Base-by-base conservation (phyloP, 1,284 basidiomycete species). In the Marasmius fiardii region DNA sequence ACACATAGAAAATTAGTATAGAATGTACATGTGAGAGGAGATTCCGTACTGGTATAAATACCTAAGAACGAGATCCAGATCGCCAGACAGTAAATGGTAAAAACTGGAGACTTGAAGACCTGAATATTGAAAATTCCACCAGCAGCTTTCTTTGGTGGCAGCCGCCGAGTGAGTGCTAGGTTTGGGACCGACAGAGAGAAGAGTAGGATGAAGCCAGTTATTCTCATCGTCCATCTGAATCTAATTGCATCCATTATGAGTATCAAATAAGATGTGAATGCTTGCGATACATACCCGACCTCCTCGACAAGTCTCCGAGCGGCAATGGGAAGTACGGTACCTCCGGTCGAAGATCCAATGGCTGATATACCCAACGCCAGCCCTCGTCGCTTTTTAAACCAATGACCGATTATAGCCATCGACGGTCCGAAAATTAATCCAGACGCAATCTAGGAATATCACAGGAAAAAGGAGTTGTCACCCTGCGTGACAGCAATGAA, bases 191-290 rank as follows among this genome's bases (percentile, higher is more conserved):
- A 67, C 2, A 82, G 63, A 10, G 68, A 63, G 20, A 67, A 59
- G 10, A 80, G 49, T 8, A 81, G 62, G 21, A 83, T 73, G 61
- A 80, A 79, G 0, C 72, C 80, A 12, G 82, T 59, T 43, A 80
- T 74, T n/a, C 80, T 72, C 74, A 83, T 78, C 0, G 80, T 78
- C 80, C 81, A 82, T 23, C 66, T 67, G 64, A 81, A 82, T 0
- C 78, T 79, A 43, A n/a, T n/a, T n/a, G 16, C 26, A 18, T 10
- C 5, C 37, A 11, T 18, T 43, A 21, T 51, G n/a, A n/a, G 23
- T n/a, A n/a, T 18, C 20, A 51, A 31, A 44, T 24, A 43, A 7
- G 31, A 24, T 37, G 16, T 39, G 16, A 44, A 24, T 54, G 48
- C 28, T 3, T 20, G 7, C 39, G 14, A 24, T 43, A 8, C 74